Base-by-base conservation (phyloP, 2,329 filamentous ascomycete species). In the Exophiala sp. region DNA sequence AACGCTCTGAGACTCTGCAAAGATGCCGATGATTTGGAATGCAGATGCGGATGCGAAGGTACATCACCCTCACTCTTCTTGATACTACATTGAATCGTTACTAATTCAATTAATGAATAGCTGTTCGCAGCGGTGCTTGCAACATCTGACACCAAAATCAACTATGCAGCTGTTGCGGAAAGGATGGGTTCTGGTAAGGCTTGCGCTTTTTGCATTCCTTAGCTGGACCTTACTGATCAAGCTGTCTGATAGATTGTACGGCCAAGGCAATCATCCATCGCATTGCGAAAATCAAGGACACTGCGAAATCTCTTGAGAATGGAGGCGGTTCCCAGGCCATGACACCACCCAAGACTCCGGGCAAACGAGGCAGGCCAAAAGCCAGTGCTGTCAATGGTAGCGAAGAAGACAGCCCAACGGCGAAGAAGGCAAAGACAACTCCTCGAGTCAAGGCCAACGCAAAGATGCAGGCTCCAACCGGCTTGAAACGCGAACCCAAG, bases 11-110 rank as follows among this genome's bases (percentile, higher is more conserved):
- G 6, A n/a, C 35, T 27, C 40, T 35, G 5, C 38, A 34, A 56
- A 47, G 14, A 59, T 55, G 55, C 57, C 52, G 8, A 56, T 53
- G 44, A 39, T 14, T 9, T 56, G 55, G 53, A 46, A 48, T 18
- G 40, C 42, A 2, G 50, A 54, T n/a, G 46, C 52, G 2, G 51
- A 56, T 29, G 51, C 48, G 9, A 40, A 45, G 46, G 55, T 59
- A 48, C 13, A 43, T 52, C 21, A 18, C 8, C 2, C 32, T 44
- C 21, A 5, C 6, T 14, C 32, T 18, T 41, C 27, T 21, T 7
- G 29, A 32, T 9, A n/a, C n/a, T n/a, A n/a, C n/a, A n/a, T n/a
- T n/a, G n/a, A n/a, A n/a, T n/a, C n/a, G n/a, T n/a, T n/a, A n/a
- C n/a, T n/a, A n/a, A n/a, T n/a, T n/a, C n/a, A n/a, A n/a, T n/a